Evolutionary conservation across 495 filamentous ascomycete genomes (phyloP), one percentile per base, ranked within the genome.

Genomic region (Lichenothelia convexa): DNA sequence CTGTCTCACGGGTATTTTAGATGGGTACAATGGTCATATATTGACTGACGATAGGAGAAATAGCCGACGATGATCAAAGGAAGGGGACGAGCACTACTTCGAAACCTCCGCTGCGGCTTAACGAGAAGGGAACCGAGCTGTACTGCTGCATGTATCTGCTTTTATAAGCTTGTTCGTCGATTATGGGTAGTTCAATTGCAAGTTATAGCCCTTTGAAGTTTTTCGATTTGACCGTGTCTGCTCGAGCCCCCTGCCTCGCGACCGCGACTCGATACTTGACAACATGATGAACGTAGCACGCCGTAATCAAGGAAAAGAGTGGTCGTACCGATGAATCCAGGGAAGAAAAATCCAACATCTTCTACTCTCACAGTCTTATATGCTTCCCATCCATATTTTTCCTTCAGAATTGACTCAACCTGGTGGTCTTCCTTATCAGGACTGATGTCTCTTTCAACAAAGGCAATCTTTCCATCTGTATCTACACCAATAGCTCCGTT

Each of bases 251-350:
- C n/a, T n/a, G n/a, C n/a, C n/a, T n/a, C n/a, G n/a, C n/a, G n/a
- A n/a, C n/a, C n/a, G n/a, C n/a, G n/a, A n/a, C n/a, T n/a, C n/a
- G n/a, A n/a, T n/a, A n/a, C n/a, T n/a, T n/a, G n/a, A n/a, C n/a
- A n/a, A 2, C 9, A 18, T 21, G 13, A 13, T 20, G 15, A 9
- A 27, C 13, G 24, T 27, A 8, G 24, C 21, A 9, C 47, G 48
- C 34, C 42, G 4, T 9, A 32, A 18, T 18, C 8, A 29, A 40
- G 0, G 13, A 2, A 29, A 32, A 21, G 6, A 35, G 9, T 8
- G 30, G 9, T 13, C 62, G 29, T 46, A 85, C 81, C 83, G 30
- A 95, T 76, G 52, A 95, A 92, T 11, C 87, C 87, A 0, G 87
- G 87, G 47, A 94, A 93, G 61, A 87, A 93, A 56, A 93, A 94